Percentiles rank a stretch among this genome's conserved stretches.
phyloP scores from a whole-genome alignment of 1,284 basidiomycete genomes.

The Xerocomus nothofagi region DNA sequence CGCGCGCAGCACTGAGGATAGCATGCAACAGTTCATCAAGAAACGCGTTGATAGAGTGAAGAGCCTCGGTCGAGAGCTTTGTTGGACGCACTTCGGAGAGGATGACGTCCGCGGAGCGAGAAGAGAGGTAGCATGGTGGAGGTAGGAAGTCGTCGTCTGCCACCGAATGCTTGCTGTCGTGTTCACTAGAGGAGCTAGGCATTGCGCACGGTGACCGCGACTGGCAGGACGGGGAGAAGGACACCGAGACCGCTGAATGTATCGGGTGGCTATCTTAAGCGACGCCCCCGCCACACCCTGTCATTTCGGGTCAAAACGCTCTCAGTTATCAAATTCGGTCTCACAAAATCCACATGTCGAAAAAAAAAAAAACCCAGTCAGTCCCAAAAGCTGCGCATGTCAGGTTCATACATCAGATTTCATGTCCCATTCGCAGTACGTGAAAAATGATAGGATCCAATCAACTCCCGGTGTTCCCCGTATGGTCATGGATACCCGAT shows the following conservation, averaged over 20 bases:
- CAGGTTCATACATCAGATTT: too few species aligned
- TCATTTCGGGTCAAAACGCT: conserved; percentile 3
- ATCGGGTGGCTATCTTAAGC: conserved; percentile 24
- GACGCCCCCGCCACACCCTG: conserved; percentile 14
- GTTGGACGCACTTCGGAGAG: conserved; percentile 91
- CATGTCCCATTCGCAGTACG: not conserved
- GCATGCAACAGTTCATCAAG: conserved; percentile 86
- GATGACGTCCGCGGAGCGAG: conserved; percentile 82
- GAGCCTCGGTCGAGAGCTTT: conserved; percentile 71
- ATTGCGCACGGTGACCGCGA: conserved; percentile 14
- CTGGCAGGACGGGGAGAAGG: conserved; percentile 8
- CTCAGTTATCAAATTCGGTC: conserved; percentile 7
- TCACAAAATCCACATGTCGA: not conserved
- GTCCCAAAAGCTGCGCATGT: too few species aligned
- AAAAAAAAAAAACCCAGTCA: conserved; percentile 1
- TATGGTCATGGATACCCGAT: not conserved
- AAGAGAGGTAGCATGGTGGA: conserved; percentile 74
- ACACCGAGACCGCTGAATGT: conserved; percentile 3
- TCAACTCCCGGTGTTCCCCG: not conserved
- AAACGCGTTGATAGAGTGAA: conserved; percentile 77
- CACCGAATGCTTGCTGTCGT: conserved; percentile 11
- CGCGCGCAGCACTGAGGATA: conserved; percentile 68
- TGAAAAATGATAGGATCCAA: not conserved
- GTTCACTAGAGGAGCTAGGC: conserved; percentile 24
- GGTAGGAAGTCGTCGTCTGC: conserved; percentile 12